phyloP scores from a whole-genome alignment of 2,329 filamentous ascomycete species.

The Dactylellina drechsleri region DNA sequence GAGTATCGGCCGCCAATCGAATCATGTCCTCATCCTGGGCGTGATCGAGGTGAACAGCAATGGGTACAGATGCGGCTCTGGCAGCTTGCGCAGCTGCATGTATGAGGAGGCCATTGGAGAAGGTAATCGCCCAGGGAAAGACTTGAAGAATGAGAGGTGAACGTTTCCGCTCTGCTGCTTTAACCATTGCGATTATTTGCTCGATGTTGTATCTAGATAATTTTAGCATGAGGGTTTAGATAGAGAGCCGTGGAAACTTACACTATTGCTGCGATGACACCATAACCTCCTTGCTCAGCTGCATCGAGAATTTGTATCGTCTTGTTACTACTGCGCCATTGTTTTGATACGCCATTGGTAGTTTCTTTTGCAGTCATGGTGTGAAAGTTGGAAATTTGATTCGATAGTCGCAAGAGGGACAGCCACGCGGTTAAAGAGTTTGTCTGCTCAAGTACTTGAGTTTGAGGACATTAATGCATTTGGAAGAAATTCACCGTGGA shows the following conservation, averaged over 20 bases:
- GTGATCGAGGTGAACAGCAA: constrained; percentile 74
- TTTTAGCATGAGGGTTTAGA: not conserved
- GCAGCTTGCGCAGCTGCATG: constrained; percentile 69
- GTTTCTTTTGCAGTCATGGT: constrained; percentile 19
- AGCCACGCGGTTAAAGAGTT: no score
- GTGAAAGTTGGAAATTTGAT: no score
- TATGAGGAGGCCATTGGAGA: constrained; percentile 70
- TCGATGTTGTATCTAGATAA: constrained; percentile 74
- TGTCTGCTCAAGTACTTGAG: no score
- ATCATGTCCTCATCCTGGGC: constrained; percentile 73
- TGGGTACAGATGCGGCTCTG: constrained; percentile 69
- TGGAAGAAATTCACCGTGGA: not conserved
- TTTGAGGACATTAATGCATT: not conserved
- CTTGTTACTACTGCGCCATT: constrained; percentile 63
- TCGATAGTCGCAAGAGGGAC: no score
- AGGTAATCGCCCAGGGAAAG: constrained; percentile 78
- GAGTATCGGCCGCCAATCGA: constrained; percentile 70
- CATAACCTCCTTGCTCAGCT: constrained; percentile 69
- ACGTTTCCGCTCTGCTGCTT: constrained; percentile 73
- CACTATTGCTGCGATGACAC: constrained; percentile 69
- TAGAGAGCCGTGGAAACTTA: constrained; percentile 53
- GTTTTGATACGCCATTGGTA: constrained; percentile 25
- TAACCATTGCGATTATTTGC: constrained; percentile 74
- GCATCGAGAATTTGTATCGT: constrained; percentile 69
- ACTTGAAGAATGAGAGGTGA: constrained; percentile 77